Percentiles rank a stretch among this genome's conserved stretches.
These are phyloP conservation scores for Coprinopsis strossmayeri DNA, from an alignment of 768 basidiomycete species.

Conservation along the genomic window DNA sequence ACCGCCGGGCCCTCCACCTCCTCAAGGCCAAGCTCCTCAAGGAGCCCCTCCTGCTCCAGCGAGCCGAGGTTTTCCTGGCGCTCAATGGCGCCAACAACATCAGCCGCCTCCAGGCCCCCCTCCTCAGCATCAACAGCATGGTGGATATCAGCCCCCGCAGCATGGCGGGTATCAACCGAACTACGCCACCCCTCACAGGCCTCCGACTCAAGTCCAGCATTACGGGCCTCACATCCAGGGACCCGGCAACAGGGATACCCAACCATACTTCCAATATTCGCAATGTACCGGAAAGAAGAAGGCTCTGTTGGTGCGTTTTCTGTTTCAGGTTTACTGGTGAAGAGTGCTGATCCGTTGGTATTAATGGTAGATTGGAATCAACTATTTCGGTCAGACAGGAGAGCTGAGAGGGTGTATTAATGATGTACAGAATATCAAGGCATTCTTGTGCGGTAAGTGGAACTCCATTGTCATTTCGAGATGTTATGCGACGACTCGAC, in stretches of 20 bases:
- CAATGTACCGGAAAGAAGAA: slow-evolving; percentile 86
- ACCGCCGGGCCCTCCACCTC: slow-evolving; percentile 18
- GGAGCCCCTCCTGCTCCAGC: slow-evolving; percentile 10
- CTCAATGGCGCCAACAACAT: slow-evolving; percentile 13
- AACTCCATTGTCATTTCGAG: background rate
- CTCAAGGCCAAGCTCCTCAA: too few species aligned
- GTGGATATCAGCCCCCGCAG: slow-evolving; percentile 38
- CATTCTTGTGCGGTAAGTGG: slow-evolving; percentile 67
- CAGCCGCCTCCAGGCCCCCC: slow-evolving; percentile 13
- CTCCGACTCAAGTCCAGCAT: slow-evolving; percentile 50
- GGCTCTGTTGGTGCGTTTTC: slow-evolving; percentile 67
- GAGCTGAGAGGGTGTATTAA: slow-evolving; percentile 85
- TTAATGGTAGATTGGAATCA: slow-evolving; percentile 71
- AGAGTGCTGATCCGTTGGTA: background rate
- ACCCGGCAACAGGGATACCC: slow-evolving; percentile 36
- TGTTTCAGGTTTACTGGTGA: background rate
- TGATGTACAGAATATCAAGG: slow-evolving; percentile 75
- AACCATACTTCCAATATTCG: slow-evolving; percentile 79
- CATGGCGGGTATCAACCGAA: slow-evolving; percentile 14
- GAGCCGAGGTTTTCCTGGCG: slow-evolving; percentile 11
- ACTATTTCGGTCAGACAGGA: slow-evolving; percentile 66
- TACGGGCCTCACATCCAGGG: slow-evolving; percentile 57
- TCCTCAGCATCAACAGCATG: slow-evolving; percentile 25
- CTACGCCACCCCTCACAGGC: slow-evolving; percentile 41
- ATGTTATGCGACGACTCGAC: background rate